These are phyloP conservation scores for Elaeis guineensis DNA, from an alignment of 176 grass and related monocot genomes.

Conservation along the genomic window DNA sequence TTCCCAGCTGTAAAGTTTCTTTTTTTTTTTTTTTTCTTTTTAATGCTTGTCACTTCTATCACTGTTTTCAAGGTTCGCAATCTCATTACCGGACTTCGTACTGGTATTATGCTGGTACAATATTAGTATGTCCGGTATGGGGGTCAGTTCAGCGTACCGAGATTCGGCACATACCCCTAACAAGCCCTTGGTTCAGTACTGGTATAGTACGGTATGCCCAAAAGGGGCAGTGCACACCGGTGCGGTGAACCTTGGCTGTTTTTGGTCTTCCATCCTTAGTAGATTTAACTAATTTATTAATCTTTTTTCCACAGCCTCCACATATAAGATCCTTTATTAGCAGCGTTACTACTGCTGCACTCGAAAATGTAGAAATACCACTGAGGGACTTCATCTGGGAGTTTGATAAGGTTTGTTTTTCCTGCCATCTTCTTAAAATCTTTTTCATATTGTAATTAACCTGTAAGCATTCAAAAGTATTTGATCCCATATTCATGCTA, in stretches of 20 bases:
- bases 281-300: conserved; percentile 2
- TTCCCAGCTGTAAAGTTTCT: too few relatives aligned
- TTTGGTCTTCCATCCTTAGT: neutral
- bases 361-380: conserved; percentile 46
- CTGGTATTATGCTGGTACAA: too few relatives aligned
- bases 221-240: too few relatives aligned
- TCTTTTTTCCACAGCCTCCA: conserved; percentile 42
- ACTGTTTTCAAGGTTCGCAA: neutral
- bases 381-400: conserved; percentile 74
- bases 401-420: conserved; percentile 48
- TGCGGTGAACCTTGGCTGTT: neutral
- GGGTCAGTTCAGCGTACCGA: too few relatives aligned
- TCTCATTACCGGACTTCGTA: too few relatives aligned
- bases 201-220: too few relatives aligned
- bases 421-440: conserved; percentile 8
- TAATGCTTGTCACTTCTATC: too few relatives aligned
- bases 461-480: neutral
- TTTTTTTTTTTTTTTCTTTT: too few relatives aligned
- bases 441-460: too few relatives aligned
- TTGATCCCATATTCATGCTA: conserved; percentile 11
- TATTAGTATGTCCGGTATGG: too few relatives aligned
- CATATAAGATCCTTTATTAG: conserved; percentile 70
- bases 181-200: too few relatives aligned
- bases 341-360: conserved; percentile 28
- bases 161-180: too few relatives aligned